Base-by-base conservation (phyloP, 1,284 basidiomycete genomes). In the Psilocybe mexicana region DNA sequence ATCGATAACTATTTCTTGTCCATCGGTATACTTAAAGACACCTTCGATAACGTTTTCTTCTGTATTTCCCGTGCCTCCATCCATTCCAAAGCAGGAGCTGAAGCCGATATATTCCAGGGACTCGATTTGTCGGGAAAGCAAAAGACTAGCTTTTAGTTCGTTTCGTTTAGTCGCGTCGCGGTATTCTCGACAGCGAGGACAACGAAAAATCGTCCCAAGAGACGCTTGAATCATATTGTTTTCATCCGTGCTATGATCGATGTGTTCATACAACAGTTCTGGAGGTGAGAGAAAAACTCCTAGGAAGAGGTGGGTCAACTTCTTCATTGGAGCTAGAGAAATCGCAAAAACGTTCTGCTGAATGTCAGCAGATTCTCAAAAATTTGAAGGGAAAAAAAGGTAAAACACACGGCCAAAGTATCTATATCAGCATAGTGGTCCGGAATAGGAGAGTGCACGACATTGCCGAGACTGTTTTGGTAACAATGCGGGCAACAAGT, bases 401-500 rank as follows among this genome's bases (percentile, higher is more conserved):
- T 10, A 38, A 25, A 26, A 72, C 84, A 69, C 70, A 89, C 87
- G 55, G 80, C 78, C 55, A 89, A 70, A 14, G 71, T 69, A 48
- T 72, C 63, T 6, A 72, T 74, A 25, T 75, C 72, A 8, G 68
- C 53, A 61, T 77, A 84, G 25, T 76, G 65, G 24, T 82, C 78
- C 10, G 84, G 83, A 54, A 88, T 75, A 0, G 86, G 86, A 2
- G 86, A 88, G 67, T 89, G 86, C 2, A 78, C 61, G n/a, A 77
- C 76, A 59, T 76, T 74, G 8, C 73, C 77, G 28, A 83, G 73
- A 43, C 82, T 84, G 49, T 87, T 85, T 68, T 84, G 83, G 57
- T 83, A 83, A 67, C 87, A 89, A 50, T 66, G 64, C 78, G 81
- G 83, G 67, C 87, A 88, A 67, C 85, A 87, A 49, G 69, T 71